phyloP scores from a whole-genome alignment of 208 protist species.

The Acanthamoeba triangularis region DNA sequence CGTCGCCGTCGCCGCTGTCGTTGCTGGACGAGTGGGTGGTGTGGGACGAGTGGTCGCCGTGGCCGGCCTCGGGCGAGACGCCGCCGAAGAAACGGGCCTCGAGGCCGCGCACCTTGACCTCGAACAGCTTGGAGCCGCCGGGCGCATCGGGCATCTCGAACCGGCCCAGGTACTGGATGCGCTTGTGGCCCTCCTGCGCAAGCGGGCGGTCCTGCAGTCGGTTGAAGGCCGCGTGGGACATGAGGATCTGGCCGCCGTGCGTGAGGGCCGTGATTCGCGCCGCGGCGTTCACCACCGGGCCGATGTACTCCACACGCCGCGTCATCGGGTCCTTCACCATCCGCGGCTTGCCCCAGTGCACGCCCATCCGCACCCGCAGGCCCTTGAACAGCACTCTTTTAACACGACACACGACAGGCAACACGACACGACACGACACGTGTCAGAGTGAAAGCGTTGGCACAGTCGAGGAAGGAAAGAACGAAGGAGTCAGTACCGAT shows the following conservation, averaged over 20 bases:
- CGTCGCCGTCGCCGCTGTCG: neutral
- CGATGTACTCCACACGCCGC: neutral
- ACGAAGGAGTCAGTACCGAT: neutral
- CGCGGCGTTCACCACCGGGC: neutral
- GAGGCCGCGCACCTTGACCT: slow-evolving; percentile 12
- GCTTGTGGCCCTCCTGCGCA: neutral
- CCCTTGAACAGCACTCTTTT: slow-evolving; percentile 18
- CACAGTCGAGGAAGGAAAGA: too few species aligned
- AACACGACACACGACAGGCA: too few species aligned
- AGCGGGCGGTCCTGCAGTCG: neutral
- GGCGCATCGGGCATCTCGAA: slow-evolving; percentile 48
- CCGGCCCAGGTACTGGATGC: slow-evolving; percentile 11
- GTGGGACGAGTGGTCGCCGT: neutral
- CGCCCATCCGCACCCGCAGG: slow-evolving; percentile 29
- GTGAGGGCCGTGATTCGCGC: neutral
- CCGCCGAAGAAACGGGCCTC: slow-evolving; percentile 67
- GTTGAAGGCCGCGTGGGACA: slow-evolving; percentile 13
- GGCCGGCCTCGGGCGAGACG: neutral
- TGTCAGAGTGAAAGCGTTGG: too few species aligned
- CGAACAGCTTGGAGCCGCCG: slow-evolving; percentile 21
- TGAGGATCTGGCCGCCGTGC: neutral
- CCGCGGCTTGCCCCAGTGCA: neutral
- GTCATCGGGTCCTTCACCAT: neutral
- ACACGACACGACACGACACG: too few species aligned
- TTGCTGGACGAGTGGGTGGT: neutral